Evolutionary conservation across 31 red algal genomes (phyloP).

Genomic region (Bonnemaisonia californica): DNA sequence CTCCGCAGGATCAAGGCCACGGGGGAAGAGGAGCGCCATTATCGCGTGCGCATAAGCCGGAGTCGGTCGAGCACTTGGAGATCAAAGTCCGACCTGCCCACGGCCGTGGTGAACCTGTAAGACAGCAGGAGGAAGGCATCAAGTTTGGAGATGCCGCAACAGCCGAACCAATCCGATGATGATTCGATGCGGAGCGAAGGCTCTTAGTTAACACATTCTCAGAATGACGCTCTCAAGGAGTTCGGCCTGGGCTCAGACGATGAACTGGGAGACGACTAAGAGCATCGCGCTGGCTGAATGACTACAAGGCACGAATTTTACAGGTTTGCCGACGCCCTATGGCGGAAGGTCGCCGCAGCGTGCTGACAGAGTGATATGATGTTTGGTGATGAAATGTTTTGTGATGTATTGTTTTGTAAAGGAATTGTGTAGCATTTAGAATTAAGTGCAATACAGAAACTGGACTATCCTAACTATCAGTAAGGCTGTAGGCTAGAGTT

Average conservation of each 20-base stretch:
- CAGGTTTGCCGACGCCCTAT: too few relatives aligned
- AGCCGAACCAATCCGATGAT: background rate
- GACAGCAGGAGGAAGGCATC: background rate
- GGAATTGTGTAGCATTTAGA: too few relatives aligned
- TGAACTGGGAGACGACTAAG: background rate
- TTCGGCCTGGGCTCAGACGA: background rate
- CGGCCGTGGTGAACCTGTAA: background rate
- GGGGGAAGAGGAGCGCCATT: background rate
- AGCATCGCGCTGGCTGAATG: background rate
- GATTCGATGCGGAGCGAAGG: background rate
- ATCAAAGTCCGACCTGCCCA: conserved; percentile 1
- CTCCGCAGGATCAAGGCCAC: background rate
- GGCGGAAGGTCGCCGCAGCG: too few relatives aligned
- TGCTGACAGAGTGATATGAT: too few relatives aligned
- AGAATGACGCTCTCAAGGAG: background rate
- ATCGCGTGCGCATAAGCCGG: background rate
- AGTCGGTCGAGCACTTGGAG: background rate
- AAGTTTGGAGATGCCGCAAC: background rate
- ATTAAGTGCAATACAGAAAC: too few relatives aligned
- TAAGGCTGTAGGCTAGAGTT: too few relatives aligned
- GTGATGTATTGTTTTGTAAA: too few relatives aligned
- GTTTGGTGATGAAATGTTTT: too few relatives aligned
- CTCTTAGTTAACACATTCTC: background rate
- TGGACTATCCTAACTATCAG: too few relatives aligned
- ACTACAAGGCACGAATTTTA: conserved; percentile 41